Base-by-base conservation (phyloP, 257 asterid genomes). In the Plantago elongata region DNA sequence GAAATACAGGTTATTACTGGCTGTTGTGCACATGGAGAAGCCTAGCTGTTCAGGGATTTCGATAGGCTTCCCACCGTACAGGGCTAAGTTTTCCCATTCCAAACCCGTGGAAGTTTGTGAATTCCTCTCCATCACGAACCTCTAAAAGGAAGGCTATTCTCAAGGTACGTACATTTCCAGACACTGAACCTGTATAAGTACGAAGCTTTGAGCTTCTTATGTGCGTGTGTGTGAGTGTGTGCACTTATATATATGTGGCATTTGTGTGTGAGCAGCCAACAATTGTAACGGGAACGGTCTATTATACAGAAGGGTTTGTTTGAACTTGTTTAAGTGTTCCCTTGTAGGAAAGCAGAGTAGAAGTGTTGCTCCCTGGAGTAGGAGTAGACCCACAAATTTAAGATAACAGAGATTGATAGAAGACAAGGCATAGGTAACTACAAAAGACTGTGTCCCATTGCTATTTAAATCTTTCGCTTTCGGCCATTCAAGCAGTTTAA, bases 331-430 rank as follows among this genome's bases (percentile, higher is more conserved):
- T 51, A 40, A 51, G 71, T 74, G 78, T 61, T 65, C 75, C 82
- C 82, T 74, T 60, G 16, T 55, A 66, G 62, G 72, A 71, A 66
- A 71, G 66, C 82, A 74, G 60, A 67, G 68, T 63, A 68, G 54
- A 16, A 65, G 69, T 72, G 70, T 46, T 61, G 76, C 57, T 63
- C 16, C 40, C 34, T 4, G 47, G 63, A 54, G 54, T 54, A 56
- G 69, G 51, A 63, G 45, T 57, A 38, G 72, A 15, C 74, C 75
- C 71, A 65, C 70, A 55, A 14, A 16, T 58, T 62, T 34, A 75
- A 75, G 74, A 52, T 65, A 68, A 75, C 55, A 61, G 51, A 34
- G 40, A 34, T 34, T 34, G 40, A 34, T 34, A 34, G 40, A 51
- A 73, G 63, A 54, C 11, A 66, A 42, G 37, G 37, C 30, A 49